Evolutionary conservation across 2,329 filamentous ascomycete species (phyloP).

Genomic region (Dothistroma pini): DNA sequence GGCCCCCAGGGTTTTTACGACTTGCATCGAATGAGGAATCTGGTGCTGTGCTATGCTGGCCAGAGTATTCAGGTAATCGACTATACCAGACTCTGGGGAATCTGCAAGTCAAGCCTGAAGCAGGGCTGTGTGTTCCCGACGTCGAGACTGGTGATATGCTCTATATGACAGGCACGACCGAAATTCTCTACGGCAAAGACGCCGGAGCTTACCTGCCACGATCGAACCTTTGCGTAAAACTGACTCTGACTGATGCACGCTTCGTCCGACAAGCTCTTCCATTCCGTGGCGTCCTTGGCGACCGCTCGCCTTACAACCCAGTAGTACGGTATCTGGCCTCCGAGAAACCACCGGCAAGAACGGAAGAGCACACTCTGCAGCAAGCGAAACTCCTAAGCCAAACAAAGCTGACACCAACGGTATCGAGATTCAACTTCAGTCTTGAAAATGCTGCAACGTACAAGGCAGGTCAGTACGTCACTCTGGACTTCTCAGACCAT

Average conservation of each 20-base stretch:
- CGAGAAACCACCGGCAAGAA: conserved; percentile 46
- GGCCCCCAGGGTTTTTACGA: conserved; percentile 68
- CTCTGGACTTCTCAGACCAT: conserved; percentile 66
- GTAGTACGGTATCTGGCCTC: conserved; percentile 60
- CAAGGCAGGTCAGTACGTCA: conserved; percentile 72
- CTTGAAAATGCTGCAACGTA: conserved; percentile 48
- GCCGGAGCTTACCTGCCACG: conserved; percentile 63
- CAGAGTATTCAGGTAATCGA: conserved; percentile 81
- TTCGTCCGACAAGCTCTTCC: conserved; percentile 64
- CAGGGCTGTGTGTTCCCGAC: conserved; percentile 70
- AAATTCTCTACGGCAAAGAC: conserved; percentile 61
- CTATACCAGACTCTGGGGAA: conserved; percentile 84
- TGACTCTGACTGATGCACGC: conserved; percentile 58
- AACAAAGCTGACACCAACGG: conserved; percentile 59
- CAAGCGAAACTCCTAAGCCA: conserved; percentile 58
- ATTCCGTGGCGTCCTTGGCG: conserved; percentile 59
- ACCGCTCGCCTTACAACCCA: conserved; percentile 76
- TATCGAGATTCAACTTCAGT: conserved; percentile 62
- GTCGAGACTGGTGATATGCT: conserved; percentile 69
- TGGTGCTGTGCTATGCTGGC: conserved; percentile 61
- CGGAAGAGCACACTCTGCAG: conserved; percentile 24
- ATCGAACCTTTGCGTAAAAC: conserved; percentile 68
- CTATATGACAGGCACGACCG: conserved; percentile 67
- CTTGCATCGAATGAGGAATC: conserved; percentile 54
- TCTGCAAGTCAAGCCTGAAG: conserved; percentile 60